phyloP scores from a whole-genome alignment of 163 green algal species.

The Scenedesmus sp. region DNA sequence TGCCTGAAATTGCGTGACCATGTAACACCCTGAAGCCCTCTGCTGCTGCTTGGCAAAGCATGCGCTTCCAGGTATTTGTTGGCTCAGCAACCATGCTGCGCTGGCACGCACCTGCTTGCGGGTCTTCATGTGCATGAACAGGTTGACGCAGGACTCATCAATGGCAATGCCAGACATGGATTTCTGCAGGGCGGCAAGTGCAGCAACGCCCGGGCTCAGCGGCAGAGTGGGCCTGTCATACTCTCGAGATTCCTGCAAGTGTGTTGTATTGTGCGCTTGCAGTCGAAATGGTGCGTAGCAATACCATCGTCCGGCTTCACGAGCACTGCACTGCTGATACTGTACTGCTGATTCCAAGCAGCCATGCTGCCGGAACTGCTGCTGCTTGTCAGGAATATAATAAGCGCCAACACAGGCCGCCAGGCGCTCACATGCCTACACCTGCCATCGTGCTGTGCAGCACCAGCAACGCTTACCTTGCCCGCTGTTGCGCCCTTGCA shows the following conservation, averaged over 20 bases:
- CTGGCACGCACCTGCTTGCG: constrained; percentile 73
- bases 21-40: background rate
- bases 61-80: too few relatives aligned
- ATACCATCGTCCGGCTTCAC: background rate
- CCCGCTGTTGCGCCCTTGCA: constrained; percentile 45
- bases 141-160: constrained; percentile 86
- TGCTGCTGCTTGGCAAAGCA: background rate
- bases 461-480: constrained; percentile 57
- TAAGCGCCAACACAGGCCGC: background rate
- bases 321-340: background rate
- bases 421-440: background rate
- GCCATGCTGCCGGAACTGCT: too few relatives aligned
- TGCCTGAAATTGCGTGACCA: too few relatives aligned
- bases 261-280: background rate
- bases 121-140: constrained; percentile 92
- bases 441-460: background rate
- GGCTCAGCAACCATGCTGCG: background rate
- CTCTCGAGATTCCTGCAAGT: background rate
- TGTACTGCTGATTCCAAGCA: background rate
- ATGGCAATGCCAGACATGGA: constrained; percentile 94
- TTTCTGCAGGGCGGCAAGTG: constrained; percentile 65
- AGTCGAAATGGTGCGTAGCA: background rate
- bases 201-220: background rate
- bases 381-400: background rate
- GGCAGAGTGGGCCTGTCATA: too few relatives aligned